These are phyloP conservation scores for Termitomyces sp. DNA, from an alignment of 768 basidiomycete species.

Conservation along the genomic window DNA sequence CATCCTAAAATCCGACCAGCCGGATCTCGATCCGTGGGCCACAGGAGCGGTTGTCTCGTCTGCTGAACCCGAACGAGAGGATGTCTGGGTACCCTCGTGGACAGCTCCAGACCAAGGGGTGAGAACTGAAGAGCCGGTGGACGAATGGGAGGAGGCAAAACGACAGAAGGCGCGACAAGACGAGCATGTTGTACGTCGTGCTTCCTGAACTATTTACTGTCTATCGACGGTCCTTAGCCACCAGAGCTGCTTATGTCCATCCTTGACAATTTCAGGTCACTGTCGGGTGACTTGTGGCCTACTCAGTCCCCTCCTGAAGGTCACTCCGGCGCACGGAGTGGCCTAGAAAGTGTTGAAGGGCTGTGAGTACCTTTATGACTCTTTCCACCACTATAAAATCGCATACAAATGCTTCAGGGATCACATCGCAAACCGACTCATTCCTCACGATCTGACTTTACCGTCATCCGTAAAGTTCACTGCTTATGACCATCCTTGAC, in stretches of 20 bases:
- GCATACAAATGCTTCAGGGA: constrained; percentile 24
- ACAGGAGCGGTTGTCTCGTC: constrained; percentile 18
- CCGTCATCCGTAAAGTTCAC: constrained; percentile 45
- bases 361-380: constrained; percentile 42
- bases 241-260: constrained; percentile 60
- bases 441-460: constrained; percentile 47
- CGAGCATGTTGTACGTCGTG: constrained; percentile 53
- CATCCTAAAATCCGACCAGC: constrained; percentile 25
- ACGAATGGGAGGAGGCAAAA: constrained; percentile 67
- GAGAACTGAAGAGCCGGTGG: constrained; percentile 20
- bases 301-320: not conserved
- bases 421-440: constrained; percentile 31
- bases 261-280: constrained; percentile 44
- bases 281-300: constrained; percentile 52
- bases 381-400: not conserved
- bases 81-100: constrained; percentile 42
- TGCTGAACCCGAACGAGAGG: constrained; percentile 15
- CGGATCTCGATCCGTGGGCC: constrained; percentile 30
- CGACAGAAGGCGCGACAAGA: constrained; percentile 54
- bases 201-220: constrained; percentile 12
- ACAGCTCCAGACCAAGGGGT: constrained; percentile 16
- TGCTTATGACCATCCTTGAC: constrained; percentile 45
- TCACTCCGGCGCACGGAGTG: constrained; percentile 23
- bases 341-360: constrained; percentile 44
- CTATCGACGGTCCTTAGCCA: constrained; percentile 38